Base-by-base conservation (phyloP, 164 flowering plant genomes). In the Malania oleifera region DNA sequence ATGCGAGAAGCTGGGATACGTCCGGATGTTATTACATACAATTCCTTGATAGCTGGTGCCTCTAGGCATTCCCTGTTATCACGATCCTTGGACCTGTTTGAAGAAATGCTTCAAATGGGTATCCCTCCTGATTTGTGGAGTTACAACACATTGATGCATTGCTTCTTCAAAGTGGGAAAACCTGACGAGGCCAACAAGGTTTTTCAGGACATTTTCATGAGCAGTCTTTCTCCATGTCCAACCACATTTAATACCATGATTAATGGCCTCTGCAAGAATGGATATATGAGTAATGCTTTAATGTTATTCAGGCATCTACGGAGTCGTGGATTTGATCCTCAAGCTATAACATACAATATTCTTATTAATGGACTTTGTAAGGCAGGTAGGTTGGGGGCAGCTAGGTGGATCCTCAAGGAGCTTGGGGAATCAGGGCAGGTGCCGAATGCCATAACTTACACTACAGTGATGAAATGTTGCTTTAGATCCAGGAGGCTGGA, bases 291-390 rank as follows among this genome's bases (percentile, higher is more conserved):
- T 31, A 62, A 82, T 69, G 97, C 95, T 7, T 65, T 87, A 29
- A 75, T 61, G 73, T 67, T 87, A n/a, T 88, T 85, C 56, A 76
- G 88, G 70, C 69, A 74, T 46, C 59, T 82, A 23, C 72, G 82
- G 56, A 70, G 74, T 2, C 71, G 57, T 57, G 90, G 92, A 6
- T 75, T 81, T 67, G 47, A 65, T 49, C 87, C 86, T 0, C 49
- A 75, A 35, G 18, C 86, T 31, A 66, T 74, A 20, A 89, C 91
- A 0, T 93, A 86, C 54, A 93, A 90, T 76, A 82, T 81, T 61
- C 80, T 93, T 53, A 84, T 93, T 29, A 66, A 87, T 67, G 88
- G 92, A 56, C 74, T 93, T 8, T 93, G 95, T 73, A 82, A 82
- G 61, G 67, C 73, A 5, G 63, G 81, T 5, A 79, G 71, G 64